phyloP scores from a whole-genome alignment of 129 eudicot species.

The Mikania micrantha region DNA sequence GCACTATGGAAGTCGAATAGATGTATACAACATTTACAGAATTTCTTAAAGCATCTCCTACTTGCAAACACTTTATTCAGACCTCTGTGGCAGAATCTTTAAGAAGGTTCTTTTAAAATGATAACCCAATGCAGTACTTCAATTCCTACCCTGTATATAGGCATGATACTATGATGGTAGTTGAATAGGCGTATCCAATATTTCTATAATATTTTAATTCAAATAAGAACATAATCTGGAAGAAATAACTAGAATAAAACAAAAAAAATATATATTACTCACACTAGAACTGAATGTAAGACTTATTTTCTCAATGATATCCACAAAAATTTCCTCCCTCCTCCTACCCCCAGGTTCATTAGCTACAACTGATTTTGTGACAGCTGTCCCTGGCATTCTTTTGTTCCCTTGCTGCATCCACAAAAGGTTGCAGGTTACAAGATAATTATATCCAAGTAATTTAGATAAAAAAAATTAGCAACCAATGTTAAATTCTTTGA shows the following conservation, averaged over 20 bases:
- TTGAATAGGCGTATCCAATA: not conserved
- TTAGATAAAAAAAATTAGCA: not conserved
- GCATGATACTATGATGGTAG: conserved; percentile 2
- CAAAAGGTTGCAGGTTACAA: conserved; percentile 14
- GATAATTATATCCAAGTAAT: conserved; percentile 3
- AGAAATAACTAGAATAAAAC: not conserved
- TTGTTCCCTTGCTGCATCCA: conserved; percentile 82
- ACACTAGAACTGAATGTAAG: conserved; percentile 97
- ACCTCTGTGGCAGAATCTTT: not conserved
- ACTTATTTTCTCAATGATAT: conserved; percentile 93
- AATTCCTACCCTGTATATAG: not conserved
- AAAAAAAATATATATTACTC: conserved; percentile 26
- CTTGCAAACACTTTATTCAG: not conserved
- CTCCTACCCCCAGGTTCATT: conserved; percentile 92
- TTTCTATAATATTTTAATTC: not conserved
- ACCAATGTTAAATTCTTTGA: not conserved
- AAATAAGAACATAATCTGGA: not conserved
- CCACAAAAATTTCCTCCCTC: conserved; percentile 97
- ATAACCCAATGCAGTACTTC: not conserved
- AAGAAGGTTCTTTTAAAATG: not conserved
- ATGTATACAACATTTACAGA: not conserved
- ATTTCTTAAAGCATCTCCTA: conserved; percentile 1
- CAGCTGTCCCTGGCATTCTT: conserved; percentile 99
- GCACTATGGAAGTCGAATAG: not conserved
- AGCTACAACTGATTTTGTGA: conserved; percentile 95